Evolutionary conservation across 2,329 filamentous ascomycete species (phyloP).

Genomic region (Colletotrichum sp.): DNA sequence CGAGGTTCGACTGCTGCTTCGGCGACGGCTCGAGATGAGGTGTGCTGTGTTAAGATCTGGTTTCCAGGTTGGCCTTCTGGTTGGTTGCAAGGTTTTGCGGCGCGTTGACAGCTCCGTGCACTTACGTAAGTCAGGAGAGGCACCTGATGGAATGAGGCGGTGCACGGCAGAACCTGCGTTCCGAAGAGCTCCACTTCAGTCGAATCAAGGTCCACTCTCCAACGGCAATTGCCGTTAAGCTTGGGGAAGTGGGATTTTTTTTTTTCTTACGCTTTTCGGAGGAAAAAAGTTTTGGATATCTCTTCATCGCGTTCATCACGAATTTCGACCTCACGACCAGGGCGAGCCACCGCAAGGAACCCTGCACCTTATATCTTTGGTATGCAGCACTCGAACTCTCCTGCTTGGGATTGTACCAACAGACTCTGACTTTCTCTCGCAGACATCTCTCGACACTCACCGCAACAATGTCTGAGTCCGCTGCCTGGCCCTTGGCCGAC

Average conservation of each 20-base stretch:
- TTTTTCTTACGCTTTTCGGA: constrained; percentile 2
- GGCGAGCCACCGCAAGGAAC: constrained; percentile 69
- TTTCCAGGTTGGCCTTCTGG: constrained; percentile 40
- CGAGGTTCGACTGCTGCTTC: constrained; percentile 22
- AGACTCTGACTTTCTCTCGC: background rate
- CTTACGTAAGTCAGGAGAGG: constrained; percentile 17
- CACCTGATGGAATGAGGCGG: background rate
- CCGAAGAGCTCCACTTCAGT: background rate
- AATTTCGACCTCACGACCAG: constrained; percentile 35
- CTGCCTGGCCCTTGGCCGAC: constrained; percentile 75
- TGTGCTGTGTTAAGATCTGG: constrained; percentile 39
- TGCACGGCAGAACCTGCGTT: background rate
- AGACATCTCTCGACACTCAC: constrained; percentile 4
- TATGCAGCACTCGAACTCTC: background rate
- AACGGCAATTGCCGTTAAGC: constrained; percentile 5
- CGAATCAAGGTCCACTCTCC: background rate
- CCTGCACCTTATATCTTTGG: constrained; percentile 39
- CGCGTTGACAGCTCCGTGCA: constrained; percentile 29
- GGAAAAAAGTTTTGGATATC: background rate
- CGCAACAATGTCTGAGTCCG: constrained; percentile 19
- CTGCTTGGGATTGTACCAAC: background rate
- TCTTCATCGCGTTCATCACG: background rate
- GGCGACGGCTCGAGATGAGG: constrained; percentile 20
- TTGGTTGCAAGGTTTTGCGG: constrained; percentile 48
- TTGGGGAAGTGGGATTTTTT: constrained; percentile 24